A percentile compares a stretch with the other conserved stretches of the same genome.
phyloP scores from a whole-genome alignment of 352 stramenopile genomes.

The Pythium oligandrum region DNA sequence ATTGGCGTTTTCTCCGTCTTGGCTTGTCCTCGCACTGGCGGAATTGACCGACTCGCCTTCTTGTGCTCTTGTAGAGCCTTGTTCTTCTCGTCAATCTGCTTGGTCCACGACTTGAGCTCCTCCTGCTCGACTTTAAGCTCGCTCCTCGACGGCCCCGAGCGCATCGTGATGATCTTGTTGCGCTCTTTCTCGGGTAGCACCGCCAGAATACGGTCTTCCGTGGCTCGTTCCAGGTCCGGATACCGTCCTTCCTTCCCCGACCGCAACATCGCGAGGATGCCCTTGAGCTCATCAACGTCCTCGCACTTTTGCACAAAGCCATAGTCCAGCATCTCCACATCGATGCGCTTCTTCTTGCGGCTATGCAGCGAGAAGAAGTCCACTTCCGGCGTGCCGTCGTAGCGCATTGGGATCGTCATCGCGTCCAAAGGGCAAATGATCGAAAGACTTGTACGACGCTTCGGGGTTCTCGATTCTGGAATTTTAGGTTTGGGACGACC shows the following conservation, averaged over 20 bases:
- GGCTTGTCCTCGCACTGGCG: constrained; percentile 51
- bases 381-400: constrained; percentile 20
- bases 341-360: constrained; percentile 60
- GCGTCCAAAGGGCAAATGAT: too few relatives aligned
- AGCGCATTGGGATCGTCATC: constrained; percentile 30
- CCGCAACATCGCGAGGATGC: constrained; percentile 78
- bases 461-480: constrained; percentile 7
- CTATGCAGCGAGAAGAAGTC: constrained; percentile 79
- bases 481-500: constrained; percentile 2
- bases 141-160: constrained; percentile 33
- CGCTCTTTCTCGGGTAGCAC: constrained; percentile 77
- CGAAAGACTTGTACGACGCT: constrained; percentile 2
- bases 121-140: constrained; percentile 60
- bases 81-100: constrained; percentile 52
- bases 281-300: constrained; percentile 82
- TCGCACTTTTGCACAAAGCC: constrained; percentile 81
- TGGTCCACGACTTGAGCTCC: constrained; percentile 62
- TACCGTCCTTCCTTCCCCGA: constrained; percentile 90
- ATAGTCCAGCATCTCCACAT: constrained; percentile 92
- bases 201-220: constrained; percentile 73
- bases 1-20: constrained; percentile 2
- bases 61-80: constrained; percentile 35
- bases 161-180: constrained; percentile 68
- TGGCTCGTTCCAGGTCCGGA: constrained; percentile 77
- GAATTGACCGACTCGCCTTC: constrained; percentile 12